Percentiles rank a stretch among this genome's conserved stretches.
Conservation (phyloP, 768 basidiomycete genomes). For the Lyophyllum shimeji region DNA sequence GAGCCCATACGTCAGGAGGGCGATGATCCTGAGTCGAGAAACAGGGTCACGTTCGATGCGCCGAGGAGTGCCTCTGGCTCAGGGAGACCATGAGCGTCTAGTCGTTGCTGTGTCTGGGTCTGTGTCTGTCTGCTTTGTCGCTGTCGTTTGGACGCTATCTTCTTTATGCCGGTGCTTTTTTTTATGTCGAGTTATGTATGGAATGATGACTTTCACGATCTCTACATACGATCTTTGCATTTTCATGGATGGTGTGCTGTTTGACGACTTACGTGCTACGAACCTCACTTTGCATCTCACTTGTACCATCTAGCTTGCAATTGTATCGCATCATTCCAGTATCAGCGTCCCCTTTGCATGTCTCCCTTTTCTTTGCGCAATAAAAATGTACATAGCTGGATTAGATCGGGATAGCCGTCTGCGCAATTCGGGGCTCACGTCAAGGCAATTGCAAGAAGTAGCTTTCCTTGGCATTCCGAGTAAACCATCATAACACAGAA, state of each 20-base stretch:
- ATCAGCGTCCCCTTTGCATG: too few relatives aligned
- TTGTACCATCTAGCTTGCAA: background rate
- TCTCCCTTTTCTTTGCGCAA: too few relatives aligned
- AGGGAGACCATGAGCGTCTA: background rate
- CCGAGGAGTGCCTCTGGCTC: background rate
- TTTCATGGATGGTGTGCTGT: background rate
- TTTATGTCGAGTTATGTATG: background rate
- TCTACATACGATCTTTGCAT: background rate
- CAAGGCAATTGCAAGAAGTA: too few relatives aligned
- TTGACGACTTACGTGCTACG: background rate
- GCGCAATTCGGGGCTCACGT: too few relatives aligned
- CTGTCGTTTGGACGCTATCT: background rate
- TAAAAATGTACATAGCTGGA: too few relatives aligned
- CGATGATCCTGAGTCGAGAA: conserved; percentile 7
- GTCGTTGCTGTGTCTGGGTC: too few relatives aligned
- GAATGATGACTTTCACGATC: background rate
- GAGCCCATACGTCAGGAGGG: background rate
- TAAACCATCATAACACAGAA: background rate
- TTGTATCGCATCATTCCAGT: too few relatives aligned
- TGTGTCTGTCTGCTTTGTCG: background rate
- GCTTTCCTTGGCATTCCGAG: too few relatives aligned
- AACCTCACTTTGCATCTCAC: background rate
- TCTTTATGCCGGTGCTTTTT: background rate
- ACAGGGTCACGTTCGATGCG: conserved; percentile 9
- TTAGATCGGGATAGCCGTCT: too few relatives aligned